Percentiles rank a stretch among this genome's conserved stretches.
Conservation (phyloP, 2,329 filamentous ascomycete species). For the Fusarium sp. region DNA sequence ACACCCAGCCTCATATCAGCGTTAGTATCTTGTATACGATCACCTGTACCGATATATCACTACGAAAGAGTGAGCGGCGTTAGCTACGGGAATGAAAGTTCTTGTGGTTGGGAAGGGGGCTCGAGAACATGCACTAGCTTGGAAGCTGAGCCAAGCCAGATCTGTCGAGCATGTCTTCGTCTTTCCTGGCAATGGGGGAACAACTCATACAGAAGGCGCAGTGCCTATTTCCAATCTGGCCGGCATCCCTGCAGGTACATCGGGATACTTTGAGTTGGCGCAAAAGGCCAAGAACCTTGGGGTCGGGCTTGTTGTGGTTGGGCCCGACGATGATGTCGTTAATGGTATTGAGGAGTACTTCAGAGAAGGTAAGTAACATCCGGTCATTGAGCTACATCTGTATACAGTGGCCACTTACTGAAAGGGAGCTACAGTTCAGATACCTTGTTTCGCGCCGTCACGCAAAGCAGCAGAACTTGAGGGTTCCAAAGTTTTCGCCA, state of each 20-base stretch:
- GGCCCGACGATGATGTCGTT: slow-evolving; percentile 79
- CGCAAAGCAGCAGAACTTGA: slow-evolving; percentile 78
- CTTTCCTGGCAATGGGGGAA: slow-evolving; percentile 75
- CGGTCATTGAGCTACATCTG: not conserved
- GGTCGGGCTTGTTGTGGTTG: slow-evolving; percentile 77
- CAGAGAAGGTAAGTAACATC: slow-evolving; percentile 18
- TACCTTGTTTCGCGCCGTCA: slow-evolving; percentile 76
- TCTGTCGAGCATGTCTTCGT: slow-evolving; percentile 69
- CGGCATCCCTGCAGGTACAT: slow-evolving; percentile 45
- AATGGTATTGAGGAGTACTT: slow-evolving; percentile 80
- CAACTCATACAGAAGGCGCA: slow-evolving; percentile 53
- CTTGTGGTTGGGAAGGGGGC: slow-evolving; percentile 80
- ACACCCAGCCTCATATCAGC: no score
- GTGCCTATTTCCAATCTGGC: slow-evolving; percentile 69
- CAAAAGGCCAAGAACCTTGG: slow-evolving; percentile 68
- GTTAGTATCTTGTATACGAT: no score
- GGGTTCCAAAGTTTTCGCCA: slow-evolving; percentile 81
- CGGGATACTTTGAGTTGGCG: slow-evolving; percentile 72
- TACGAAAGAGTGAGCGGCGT: no score
- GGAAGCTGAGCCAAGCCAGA: slow-evolving; percentile 75
- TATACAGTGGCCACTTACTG: not conserved
- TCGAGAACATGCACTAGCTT: slow-evolving; percentile 80
- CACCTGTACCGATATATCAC: not conserved
- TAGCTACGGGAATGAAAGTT: slow-evolving; percentile 49
- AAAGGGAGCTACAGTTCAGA: slow-evolving; percentile 57